Percentiles rank a stretch among this genome's conserved stretches.
Evolutionary conservation across 2,329 filamentous ascomycete genomes (phyloP).

Genomic region (Alternaria triticimaculans): DNA sequence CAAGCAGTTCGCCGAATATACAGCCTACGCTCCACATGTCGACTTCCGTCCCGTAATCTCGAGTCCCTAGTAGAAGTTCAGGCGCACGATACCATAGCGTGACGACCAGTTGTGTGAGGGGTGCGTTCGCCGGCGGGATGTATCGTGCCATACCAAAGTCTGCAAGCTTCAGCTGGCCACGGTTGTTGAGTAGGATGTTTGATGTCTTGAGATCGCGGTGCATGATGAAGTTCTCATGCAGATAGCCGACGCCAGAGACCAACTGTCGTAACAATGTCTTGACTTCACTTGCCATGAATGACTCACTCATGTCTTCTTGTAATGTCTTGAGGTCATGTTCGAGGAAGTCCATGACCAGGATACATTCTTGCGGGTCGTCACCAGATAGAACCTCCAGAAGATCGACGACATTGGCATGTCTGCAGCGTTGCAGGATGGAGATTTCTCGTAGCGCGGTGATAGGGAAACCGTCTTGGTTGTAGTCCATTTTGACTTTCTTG

Average conservation of each 20-base stretch:
- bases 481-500: constrained; percentile 91
- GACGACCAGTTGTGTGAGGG: constrained; percentile 89
- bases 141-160: constrained; percentile 98
- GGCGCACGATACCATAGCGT: constrained; percentile 97
- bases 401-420: constrained; percentile 81
- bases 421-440: constrained; percentile 81
- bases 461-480: constrained; percentile 76
- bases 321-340: constrained; percentile 96
- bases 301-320: constrained; percentile 91
- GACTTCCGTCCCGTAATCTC: constrained; percentile 75
- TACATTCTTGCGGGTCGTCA: constrained; percentile 71
- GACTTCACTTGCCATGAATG: constrained; percentile 89
- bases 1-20: constrained; percentile 90
- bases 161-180: constrained; percentile 91
- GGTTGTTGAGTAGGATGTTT: constrained; percentile 86
- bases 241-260: constrained; percentile 77
- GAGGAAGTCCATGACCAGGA: constrained; percentile 95
- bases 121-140: constrained; percentile 71
- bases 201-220: constrained; percentile 50
- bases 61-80: constrained; percentile 83
- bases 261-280: constrained; percentile 91
- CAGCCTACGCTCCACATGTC: constrained; percentile 98
- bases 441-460: constrained; percentile 95
- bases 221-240: constrained; percentile 89
- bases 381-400: constrained; percentile 86